Evolutionary conservation across 805 yeast species (phyloP), one percentile per base, ranked within the genome.

Genomic region (Pichia occidentalis): DNA sequence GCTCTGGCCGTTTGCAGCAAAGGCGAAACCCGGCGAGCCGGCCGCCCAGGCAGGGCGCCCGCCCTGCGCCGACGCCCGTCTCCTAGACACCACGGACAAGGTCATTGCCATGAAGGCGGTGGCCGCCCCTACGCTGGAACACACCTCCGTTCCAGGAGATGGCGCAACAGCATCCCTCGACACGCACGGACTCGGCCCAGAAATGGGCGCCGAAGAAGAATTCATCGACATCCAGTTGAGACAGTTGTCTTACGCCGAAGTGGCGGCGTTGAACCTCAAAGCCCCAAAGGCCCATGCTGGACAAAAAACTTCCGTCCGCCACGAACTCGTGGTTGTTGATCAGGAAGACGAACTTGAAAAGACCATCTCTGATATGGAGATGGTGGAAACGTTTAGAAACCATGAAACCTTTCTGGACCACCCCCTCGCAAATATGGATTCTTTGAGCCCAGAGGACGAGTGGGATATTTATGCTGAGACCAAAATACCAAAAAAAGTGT

Each of bases 221-320:
- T 72, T 68, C 47, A 62, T 73, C 18, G 65, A 63, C 36, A 66
- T 73, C 37, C 64, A 64, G 33, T 52, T 70, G 29, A 66, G 75
- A 37, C 62, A 66, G 39, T 53, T 71, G 49, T 68, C 77, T 7
- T 73, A 73, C 49, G 76, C 76, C 10, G 79, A 73, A 56, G 75
- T 67, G 18, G 74, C 74, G 10, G 54, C 67, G 1, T 49, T 64
- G 36, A 39, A 54, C 38, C 37, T 32, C 27, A 39, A 18, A 48
- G 33, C 21, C 23, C 14, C 17, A 34, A 10, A 10, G 14, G 30
- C 4, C 14, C 20, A 12, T n/a, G 14, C 30, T n/a, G 17, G 17
- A 5, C 5, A 7, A 27, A n/a, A 12, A 11, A 8, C 30, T 5
- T 4, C 10, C 5, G n/a, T n/a, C n/a, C n/a, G n/a, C n/a, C n/a